These are phyloP conservation scores for Porphyridium purpureum DNA, from an alignment of 23 red algal genomes.

Conservation along the genomic window DNA sequence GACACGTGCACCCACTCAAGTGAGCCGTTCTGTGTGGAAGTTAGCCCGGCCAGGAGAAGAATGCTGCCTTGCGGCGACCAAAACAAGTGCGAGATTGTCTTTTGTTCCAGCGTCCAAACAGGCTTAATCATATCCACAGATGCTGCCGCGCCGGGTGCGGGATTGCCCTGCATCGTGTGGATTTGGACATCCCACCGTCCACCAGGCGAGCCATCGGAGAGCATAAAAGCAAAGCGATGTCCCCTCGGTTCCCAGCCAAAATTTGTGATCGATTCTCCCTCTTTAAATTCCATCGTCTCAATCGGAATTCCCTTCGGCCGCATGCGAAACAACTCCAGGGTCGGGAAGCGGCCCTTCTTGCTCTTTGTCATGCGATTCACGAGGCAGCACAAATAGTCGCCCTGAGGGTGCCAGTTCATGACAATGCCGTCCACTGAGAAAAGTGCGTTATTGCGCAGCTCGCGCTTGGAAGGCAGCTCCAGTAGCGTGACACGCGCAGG, in stretches of 20 bases:
- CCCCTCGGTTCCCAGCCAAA: slow-evolving; percentile 94
- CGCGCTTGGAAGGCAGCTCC: slow-evolving; percentile 73
- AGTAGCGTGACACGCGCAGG: slow-evolving; percentile 81
- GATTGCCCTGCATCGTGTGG: no score
- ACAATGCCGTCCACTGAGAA: slow-evolving; percentile 80
- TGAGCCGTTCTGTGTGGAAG: slow-evolving; percentile 47
- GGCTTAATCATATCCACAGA: no score
- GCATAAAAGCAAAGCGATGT: slow-evolving; percentile 69
- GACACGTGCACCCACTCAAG: slow-evolving; percentile 80
- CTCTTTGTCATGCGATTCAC: slow-evolving; percentile 75
- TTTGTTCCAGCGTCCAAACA: slow-evolving; percentile 61
- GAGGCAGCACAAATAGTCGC: slow-evolving; percentile 81
- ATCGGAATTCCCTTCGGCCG: slow-evolving; percentile 73
- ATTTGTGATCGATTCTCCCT: slow-evolving; percentile 42
- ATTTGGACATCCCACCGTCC: no score
- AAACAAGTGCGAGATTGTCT: slow-evolving; percentile 45
- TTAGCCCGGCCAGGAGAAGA: slow-evolving; percentile 65
- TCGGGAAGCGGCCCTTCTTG: slow-evolving; percentile 75
- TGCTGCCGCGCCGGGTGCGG: no score
- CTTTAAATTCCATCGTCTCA: slow-evolving; percentile 88
- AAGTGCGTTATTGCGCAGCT: slow-evolving; percentile 89
- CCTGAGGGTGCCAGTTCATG: slow-evolving; percentile 87
- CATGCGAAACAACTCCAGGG: slow-evolving; percentile 93
- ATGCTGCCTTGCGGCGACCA: slow-evolving; percentile 88
- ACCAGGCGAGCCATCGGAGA: no score